Base-by-base conservation (phyloP, 2,329 filamentous ascomycete species). In the Fusarium sororula region DNA sequence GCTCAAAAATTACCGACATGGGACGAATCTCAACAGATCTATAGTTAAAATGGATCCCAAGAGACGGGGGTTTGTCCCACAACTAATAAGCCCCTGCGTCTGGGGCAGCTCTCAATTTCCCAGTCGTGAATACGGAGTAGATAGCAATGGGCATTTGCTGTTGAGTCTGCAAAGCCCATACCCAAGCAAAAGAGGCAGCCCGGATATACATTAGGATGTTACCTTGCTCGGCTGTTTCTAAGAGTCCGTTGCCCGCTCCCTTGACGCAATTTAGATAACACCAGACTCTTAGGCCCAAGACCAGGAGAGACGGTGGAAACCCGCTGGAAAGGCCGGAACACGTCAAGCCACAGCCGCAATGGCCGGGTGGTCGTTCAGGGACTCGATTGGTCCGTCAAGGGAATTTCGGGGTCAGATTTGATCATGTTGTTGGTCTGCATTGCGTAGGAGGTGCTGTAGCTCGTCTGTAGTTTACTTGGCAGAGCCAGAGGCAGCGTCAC, bases 71-170 rank as follows among this genome's bases (percentile, higher is more conserved):
- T 38, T 53, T 62, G 73, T 78, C 72, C 76, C 76, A 78, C 76
- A 73, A 57, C 47, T 77, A 77, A 78, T 77, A 59, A 78, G 73
- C 76, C 76, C 76, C 76, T 78, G 76, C 75, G 47, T 78, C 73
- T 54, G 57, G 73, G 70, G 50, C 63, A 67, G 42, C 60, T 55
- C 54, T 66, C 64, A 45, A 74, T 54, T 66, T 69, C 66, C 50
- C 57, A 30, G 54, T 39, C 41, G 14, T 66, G 26, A 17, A 68
- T 55, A 48, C 20, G 28, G 8, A 37, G 35, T 37, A 44, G 17
- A 12, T 22, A 30, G 22, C 20, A 28, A 64, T 51, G 42, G 38
- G 20, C 14, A 35, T 63, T 32, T 50, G n/a, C 18, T 18, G 35
- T 48, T 50, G 13, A 24, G n/a, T 60, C 15, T 15, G 28, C n/a